These are phyloP conservation scores for Hamigera avellanea DNA, from an alignment of 495 filamentous ascomycete species.

Conservation along the genomic window DNA sequence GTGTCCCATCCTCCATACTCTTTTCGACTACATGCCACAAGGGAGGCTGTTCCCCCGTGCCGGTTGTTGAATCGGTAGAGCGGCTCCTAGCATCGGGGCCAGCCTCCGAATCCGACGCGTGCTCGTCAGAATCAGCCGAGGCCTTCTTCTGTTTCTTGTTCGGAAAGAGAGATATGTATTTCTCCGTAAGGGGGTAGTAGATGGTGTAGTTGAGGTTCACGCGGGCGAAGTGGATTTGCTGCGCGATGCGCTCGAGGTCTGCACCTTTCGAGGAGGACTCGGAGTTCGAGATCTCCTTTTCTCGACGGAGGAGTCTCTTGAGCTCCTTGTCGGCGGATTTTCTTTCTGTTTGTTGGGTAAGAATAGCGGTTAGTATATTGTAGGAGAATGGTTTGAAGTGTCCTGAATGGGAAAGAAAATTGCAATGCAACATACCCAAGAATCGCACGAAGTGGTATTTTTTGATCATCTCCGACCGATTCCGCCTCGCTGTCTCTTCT, in stretches of 20 bases:
- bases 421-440: constrained; percentile 51
- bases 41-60: constrained; percentile 33
- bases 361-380: too few relatives aligned
- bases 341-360: constrained; percentile 44
- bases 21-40: constrained; percentile 63
- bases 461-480: constrained; percentile 61
- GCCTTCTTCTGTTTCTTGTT: constrained; percentile 21
- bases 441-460: constrained; percentile 95
- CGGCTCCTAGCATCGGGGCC: background rate
- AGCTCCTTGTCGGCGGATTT: constrained; percentile 69
- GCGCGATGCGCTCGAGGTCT: constrained; percentile 35
- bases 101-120: background rate
- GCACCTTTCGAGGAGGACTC: constrained; percentile 11
- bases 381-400: too few relatives aligned
- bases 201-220: constrained; percentile 81
- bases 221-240: constrained; percentile 54
- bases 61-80: background rate
- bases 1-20: constrained; percentile 52
- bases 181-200: constrained; percentile 67
- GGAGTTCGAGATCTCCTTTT: constrained; percentile 32
- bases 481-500: constrained; percentile 47
- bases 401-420: constrained; percentile 1
- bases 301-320: constrained; percentile 39
- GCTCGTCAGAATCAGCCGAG: constrained; percentile 8
- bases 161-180: constrained; percentile 70